Conservation (phyloP, 331 rosid species). For the Telfairia occidentalis region DNA sequence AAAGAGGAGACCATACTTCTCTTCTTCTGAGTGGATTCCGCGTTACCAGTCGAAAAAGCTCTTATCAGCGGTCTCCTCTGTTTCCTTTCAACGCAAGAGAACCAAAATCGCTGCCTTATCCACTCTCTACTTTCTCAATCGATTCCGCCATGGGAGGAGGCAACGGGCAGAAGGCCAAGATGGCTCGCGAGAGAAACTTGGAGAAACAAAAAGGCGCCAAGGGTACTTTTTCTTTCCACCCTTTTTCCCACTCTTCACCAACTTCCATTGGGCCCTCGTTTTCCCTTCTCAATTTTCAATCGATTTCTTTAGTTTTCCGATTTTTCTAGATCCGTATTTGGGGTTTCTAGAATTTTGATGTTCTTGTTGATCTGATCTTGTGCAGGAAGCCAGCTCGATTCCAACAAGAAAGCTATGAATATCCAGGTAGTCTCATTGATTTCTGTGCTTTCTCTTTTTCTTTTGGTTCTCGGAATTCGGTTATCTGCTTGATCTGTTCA, state of each 20-base stretch:
- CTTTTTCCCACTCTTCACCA: not conserved
- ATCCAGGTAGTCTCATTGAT: constrained; percentile 27
- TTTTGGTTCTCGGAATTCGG: not conserved
- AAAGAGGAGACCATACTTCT: not conserved
- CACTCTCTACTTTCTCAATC: not conserved
- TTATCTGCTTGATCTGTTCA: not conserved
- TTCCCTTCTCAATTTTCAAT: not conserved
- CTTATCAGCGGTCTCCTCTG: not conserved
- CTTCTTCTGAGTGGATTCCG: not conserved
- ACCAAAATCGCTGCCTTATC: not conserved
- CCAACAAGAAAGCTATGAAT: constrained; percentile 50
- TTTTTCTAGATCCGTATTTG: not conserved
- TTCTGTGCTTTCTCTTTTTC: not conserved
- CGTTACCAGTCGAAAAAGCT: not conserved
- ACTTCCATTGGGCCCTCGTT: not conserved
- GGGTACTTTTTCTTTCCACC: constrained; percentile 10
- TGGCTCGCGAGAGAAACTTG: constrained; percentile 41
- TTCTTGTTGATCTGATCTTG: not conserved
- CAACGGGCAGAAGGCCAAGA: constrained; percentile 51
- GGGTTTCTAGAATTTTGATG: not conserved
- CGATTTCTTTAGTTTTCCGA: not conserved
- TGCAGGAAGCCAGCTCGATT: constrained; percentile 53
- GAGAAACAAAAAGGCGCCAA: constrained; percentile 35
- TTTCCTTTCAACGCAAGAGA: not conserved
- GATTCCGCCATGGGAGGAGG: constrained; percentile 44